phyloP scores from a whole-genome alignment of 306 rosid species.

The Albizia julibrissin region DNA sequence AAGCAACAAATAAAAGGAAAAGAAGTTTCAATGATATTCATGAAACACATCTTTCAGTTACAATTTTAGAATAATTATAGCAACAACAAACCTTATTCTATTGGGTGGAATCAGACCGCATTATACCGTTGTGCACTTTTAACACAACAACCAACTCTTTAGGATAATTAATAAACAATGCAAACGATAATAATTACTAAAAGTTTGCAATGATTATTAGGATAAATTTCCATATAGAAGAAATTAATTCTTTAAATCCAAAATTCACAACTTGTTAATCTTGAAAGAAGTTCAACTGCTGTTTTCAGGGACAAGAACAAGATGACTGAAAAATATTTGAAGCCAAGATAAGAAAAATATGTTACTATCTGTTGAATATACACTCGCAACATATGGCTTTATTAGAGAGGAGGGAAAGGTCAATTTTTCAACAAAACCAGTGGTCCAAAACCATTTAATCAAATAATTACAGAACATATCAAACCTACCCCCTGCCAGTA shows the following conservation, averaged over 20 bases:
- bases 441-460: not conserved
- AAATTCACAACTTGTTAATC: slow-evolving; percentile 12
- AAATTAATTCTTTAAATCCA: not conserved
- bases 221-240: slow-evolving; percentile 10
- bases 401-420: not conserved
- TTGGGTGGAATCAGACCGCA: not conserved
- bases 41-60: slow-evolving; percentile 22
- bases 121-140: not conserved
- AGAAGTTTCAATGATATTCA: slow-evolving; percentile 9
- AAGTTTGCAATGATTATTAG: not conserved
- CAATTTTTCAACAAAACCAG: slow-evolving; percentile 16
- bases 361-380: not conserved
- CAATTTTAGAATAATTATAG: not conserved
- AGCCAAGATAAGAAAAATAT: not conserved
- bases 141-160: not conserved
- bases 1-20: slow-evolving; percentile 11
- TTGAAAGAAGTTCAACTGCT: slow-evolving; percentile 15
- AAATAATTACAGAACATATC: slow-evolving; percentile 2
- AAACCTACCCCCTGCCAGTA: not conserved
- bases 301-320: not conserved
- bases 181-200: not conserved
- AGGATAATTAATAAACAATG: not conserved
- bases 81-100: not conserved
- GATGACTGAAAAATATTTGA: not conserved
- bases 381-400: not conserved